Conservation (phyloP, 495 filamentous ascomycete species). For the Aspergillus panamensis region DNA sequence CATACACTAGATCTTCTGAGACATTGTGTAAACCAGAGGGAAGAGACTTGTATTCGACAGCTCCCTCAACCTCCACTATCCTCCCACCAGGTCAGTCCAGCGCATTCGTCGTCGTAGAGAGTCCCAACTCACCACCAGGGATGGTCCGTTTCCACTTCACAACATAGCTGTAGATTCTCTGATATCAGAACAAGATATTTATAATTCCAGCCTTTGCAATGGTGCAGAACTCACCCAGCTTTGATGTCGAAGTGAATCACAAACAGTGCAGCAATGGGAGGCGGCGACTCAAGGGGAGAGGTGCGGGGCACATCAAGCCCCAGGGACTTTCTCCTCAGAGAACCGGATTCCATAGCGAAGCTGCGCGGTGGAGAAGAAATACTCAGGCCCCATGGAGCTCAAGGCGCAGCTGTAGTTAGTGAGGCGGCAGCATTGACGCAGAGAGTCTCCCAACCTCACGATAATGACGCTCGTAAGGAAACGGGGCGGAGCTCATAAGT, state of each 20-base stretch:
- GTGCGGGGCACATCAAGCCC: constrained; percentile 37
- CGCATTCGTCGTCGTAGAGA: constrained; percentile 8
- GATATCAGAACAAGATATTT: background rate
- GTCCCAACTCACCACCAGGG: constrained; percentile 49
- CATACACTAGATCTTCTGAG: constrained; percentile 76
- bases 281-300: constrained; percentile 43
- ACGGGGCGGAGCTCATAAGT: constrained; percentile 7
- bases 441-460: constrained; percentile 3
- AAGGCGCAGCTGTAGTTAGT: constrained; percentile 5
- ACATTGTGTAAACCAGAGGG: constrained; percentile 92
- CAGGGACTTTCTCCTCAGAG: constrained; percentile 30
- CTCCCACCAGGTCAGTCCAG: constrained; percentile 1
- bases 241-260: constrained; percentile 84
- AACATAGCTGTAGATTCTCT: constrained; percentile 55
- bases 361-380: constrained; percentile 2
- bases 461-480: constrained; percentile 7
- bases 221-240: constrained; percentile 56
- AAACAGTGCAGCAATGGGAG: constrained; percentile 78
- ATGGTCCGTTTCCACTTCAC: constrained; percentile 79
- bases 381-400: constrained; percentile 25
- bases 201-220: background rate
- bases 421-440: constrained; percentile 10
- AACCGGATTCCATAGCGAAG: constrained; percentile 32
- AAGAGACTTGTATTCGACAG: constrained; percentile 91
- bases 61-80: constrained; percentile 76